Evolutionary conservation across 2,329 filamentous ascomycete species (phyloP).

Genomic region (Hypoxylon sp.): DNA sequence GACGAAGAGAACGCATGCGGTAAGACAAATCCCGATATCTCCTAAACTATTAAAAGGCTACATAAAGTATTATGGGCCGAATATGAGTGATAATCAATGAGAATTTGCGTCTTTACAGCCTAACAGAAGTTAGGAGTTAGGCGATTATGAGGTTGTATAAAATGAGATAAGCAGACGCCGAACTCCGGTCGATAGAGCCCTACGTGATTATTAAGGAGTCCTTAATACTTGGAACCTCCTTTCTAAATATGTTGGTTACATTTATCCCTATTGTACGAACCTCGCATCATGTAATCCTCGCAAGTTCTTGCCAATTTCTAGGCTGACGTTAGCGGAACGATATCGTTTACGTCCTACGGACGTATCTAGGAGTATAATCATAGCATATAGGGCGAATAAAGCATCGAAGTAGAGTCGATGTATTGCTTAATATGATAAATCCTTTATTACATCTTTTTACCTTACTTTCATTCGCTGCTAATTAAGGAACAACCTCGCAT

Average conservation of each 20-base stretch:
- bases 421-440: no score
- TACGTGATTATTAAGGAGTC: not conserved
- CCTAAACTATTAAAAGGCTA: not conserved
- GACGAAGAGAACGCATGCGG: not conserved
- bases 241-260: not conserved
- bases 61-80: not conserved
- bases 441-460: no score
- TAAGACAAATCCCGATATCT: not conserved
- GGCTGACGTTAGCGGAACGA: conserved; percentile 3
- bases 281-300: not conserved
- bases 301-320: not conserved
- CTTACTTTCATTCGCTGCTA: no score
- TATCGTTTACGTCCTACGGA: no score
- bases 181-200: not conserved
- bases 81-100: not conserved
- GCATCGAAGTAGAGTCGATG: no score
- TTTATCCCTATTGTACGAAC: not conserved
- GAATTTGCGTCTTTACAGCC: not conserved
- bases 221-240: not conserved
- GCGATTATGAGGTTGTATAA: not conserved
- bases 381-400: no score
- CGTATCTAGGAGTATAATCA: no score
- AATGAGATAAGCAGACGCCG: not conserved
- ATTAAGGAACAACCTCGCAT: no score
- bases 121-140: not conserved